A percentile compares a stretch with the other conserved stretches of the same genome.
These are phyloP conservation scores for Laguncularia racemosa DNA, from an alignment of 345 rosid genomes.

Conservation along the genomic window DNA sequence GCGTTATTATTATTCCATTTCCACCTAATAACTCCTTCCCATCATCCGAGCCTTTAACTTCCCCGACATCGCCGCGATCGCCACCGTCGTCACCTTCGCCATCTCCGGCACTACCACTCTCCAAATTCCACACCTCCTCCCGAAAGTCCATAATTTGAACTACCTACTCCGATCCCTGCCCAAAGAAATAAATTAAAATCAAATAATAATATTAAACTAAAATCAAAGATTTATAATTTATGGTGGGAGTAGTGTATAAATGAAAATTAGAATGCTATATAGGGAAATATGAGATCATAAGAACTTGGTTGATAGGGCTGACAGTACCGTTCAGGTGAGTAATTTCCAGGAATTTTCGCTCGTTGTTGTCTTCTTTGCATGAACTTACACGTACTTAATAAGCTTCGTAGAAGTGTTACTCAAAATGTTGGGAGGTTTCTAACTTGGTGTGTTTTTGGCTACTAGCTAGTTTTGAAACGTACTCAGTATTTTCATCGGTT, in stretches of 20 bases:
- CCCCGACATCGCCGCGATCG: not conserved
- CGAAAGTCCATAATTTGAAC: conserved; percentile 23
- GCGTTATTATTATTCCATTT: conserved; percentile 1
- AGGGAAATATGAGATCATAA: not conserved
- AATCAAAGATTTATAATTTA: not conserved
- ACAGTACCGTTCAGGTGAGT: conserved; percentile 3
- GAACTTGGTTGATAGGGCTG: no score
- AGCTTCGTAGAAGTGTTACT: not conserved
- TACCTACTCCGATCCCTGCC: no score
- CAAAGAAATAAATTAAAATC: not conserved
- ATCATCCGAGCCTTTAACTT: not conserved
- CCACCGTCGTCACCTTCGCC: not conserved
- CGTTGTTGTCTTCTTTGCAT: conserved; percentile 26
- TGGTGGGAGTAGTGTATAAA: not conserved
- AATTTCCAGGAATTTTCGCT: conserved; percentile 52
- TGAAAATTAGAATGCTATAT: not conserved
- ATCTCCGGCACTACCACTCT: conserved; percentile 19
- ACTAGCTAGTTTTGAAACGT: no score
- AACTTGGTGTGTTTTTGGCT: no score
- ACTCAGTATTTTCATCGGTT: no score
- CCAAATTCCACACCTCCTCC: conserved; percentile 18
- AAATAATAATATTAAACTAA: not conserved
- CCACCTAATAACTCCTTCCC: not conserved
- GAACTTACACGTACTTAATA: conserved; percentile 24
- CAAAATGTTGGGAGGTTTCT: not conserved